These are phyloP conservation scores for Canavalia gladiata DNA, from an alignment of 306 rosid genomes.

Conservation along the genomic window DNA sequence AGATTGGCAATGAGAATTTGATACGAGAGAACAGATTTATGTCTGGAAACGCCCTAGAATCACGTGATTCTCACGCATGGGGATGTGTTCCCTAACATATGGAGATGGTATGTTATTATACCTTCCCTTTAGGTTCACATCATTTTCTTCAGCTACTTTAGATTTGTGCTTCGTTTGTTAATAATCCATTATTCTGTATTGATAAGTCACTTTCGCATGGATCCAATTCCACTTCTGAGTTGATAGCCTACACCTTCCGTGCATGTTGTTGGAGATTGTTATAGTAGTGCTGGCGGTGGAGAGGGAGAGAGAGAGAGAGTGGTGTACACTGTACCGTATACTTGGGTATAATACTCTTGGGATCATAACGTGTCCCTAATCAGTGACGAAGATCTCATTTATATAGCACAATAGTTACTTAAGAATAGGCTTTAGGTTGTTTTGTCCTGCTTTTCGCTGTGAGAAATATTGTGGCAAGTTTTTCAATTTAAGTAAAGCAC, in stretches of 20 bases:
- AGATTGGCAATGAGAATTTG: slow-evolving; percentile 23
- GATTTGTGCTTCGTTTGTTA: not conserved
- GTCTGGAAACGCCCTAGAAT: slow-evolving; percentile 5
- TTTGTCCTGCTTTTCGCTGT: not conserved
- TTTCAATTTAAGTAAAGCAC: not conserved
- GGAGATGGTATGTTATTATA: slow-evolving; percentile 10
- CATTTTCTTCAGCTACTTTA: slow-evolving; percentile 31
- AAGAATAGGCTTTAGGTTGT: not conserved
- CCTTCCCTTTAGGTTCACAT: slow-evolving; percentile 26
- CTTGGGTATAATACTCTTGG: not conserved
- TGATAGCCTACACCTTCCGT: not conserved
- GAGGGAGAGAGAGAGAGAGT: not conserved
- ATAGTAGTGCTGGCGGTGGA: not conserved
- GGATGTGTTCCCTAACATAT: not conserved
- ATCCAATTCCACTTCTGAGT: not conserved
- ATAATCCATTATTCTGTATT: not conserved
- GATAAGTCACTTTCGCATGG: slow-evolving; percentile 16
- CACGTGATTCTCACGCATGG: slow-evolving; percentile 31
- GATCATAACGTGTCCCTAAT: not conserved
- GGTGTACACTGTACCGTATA: not conserved
- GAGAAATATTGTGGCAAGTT: not conserved
- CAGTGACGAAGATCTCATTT: not conserved
- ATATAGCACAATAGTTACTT: not conserved
- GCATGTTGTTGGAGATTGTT: not conserved
- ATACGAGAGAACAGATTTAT: not conserved